Percentiles rank a stretch among this genome's conserved stretches.
Conservation (phyloP, 2,329 filamentous ascomycete species). For the Beauveria varroae region DNA sequence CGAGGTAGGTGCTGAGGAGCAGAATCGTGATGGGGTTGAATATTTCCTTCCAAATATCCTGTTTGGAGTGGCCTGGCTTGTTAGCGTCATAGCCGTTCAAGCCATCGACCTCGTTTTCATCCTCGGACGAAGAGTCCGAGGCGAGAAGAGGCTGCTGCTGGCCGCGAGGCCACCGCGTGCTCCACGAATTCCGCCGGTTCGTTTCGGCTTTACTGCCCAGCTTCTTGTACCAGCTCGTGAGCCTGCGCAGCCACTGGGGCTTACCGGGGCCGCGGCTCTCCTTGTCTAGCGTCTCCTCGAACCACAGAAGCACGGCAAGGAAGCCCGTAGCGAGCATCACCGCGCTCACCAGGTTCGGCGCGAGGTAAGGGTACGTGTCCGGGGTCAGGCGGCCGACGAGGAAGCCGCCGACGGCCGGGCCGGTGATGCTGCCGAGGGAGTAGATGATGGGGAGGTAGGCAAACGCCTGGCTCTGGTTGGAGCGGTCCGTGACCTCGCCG, state of each 20-base stretch:
- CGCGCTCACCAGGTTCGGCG: slow-evolving; percentile 75
- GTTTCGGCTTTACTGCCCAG: background rate
- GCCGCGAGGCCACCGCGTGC: slow-evolving; percentile 29
- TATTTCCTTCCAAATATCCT: slow-evolving; percentile 44
- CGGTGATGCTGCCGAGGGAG: slow-evolving; percentile 86
- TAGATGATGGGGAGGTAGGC: slow-evolving; percentile 96
- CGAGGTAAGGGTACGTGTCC: slow-evolving; percentile 70
- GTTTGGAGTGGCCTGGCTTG: slow-evolving; percentile 26
- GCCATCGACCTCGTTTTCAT: slow-evolving; percentile 14
- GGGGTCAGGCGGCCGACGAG: slow-evolving; percentile 57
- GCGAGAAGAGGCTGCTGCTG: slow-evolving; percentile 24
- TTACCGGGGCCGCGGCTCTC: slow-evolving; percentile 21
- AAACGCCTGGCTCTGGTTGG: slow-evolving; percentile 89
- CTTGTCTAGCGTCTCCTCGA: slow-evolving; percentile 65
- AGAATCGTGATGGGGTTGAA: slow-evolving; percentile 76
- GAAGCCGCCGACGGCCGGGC: slow-evolving; percentile 82
- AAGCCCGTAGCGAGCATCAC: slow-evolving; percentile 65
- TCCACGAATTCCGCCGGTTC: slow-evolving; percentile 28
- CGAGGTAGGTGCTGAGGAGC: slow-evolving; percentile 76
- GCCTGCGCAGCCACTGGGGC: slow-evolving; percentile 26
- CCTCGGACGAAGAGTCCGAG: slow-evolving; percentile 19
- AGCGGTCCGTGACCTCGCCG: slow-evolving; percentile 89
- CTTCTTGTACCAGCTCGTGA: slow-evolving; percentile 21
- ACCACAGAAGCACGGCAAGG: slow-evolving; percentile 65
- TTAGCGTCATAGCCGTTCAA: slow-evolving; percentile 16